phyloP scores from a whole-genome alignment of 2,329 filamentous ascomycete genomes.

The Scleromitrula shiraiana region DNA sequence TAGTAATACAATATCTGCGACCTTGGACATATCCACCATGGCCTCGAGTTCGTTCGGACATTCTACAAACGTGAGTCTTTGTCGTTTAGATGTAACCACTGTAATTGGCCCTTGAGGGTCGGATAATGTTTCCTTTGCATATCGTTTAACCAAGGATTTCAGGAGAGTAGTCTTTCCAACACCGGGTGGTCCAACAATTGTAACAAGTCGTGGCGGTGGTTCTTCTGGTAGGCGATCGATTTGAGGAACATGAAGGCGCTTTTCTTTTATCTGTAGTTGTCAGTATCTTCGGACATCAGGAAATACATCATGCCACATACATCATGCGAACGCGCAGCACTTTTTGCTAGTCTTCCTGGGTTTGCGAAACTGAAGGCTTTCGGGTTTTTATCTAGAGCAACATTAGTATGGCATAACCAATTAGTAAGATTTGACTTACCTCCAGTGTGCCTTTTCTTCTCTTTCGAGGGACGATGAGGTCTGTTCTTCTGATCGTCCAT shows the following conservation, averaged over 20 bases:
- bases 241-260: conserved; percentile 89
- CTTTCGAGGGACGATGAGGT: conserved; percentile 78
- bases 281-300: conserved; percentile 3
- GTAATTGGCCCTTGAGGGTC: conserved; percentile 89
- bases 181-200: conserved; percentile 89
- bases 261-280: conserved; percentile 71
- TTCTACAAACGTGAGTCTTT: conserved; percentile 91
- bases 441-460: conserved; percentile 72
- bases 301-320: conserved; percentile 29
- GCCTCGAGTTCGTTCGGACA: conserved; percentile 93
- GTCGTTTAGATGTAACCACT: conserved; percentile 91
- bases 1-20: conserved; percentile 91
- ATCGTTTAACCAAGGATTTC: conserved; percentile 87
- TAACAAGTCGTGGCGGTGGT: conserved; percentile 84
- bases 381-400: conserved; percentile 27
- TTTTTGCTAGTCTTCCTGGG: conserved; percentile 30
- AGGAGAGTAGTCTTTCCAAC: conserved; percentile 93
- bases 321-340: conserved; percentile 45
- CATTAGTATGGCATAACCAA: conserved; percentile 5
- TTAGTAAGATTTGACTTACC: conserved; percentile 34
- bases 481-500: conserved; percentile 83
- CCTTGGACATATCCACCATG: conserved; percentile 96
- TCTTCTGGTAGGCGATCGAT: conserved; percentile 95
- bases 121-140: conserved; percentile 90
- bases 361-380: conserved; percentile 33